These are phyloP conservation scores for Cruciata laevipes DNA, from an alignment of 257 asterid genomes.

Conservation along the genomic window DNA sequence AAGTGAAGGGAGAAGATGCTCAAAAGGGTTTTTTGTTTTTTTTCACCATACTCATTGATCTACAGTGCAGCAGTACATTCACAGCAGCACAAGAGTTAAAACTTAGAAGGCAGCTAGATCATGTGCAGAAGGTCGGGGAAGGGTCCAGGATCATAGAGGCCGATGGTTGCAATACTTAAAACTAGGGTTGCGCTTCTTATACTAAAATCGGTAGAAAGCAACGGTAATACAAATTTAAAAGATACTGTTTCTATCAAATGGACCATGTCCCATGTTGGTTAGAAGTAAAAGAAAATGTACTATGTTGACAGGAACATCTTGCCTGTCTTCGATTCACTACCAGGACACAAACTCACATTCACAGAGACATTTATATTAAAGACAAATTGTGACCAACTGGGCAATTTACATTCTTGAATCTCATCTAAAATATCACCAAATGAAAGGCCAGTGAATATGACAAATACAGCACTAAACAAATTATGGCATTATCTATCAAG, in stretches of 20 bases:
- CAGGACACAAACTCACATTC: background rate
- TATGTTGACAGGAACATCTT: background rate
- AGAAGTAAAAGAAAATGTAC: background rate
- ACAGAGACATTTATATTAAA: background rate
- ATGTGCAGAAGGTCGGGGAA: background rate
- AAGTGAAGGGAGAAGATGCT: background rate
- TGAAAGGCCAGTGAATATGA: background rate
- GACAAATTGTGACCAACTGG: background rate
- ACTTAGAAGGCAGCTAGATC: background rate
- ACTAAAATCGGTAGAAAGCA: background rate
- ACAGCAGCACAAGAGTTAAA: background rate
- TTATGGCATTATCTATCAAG: background rate
- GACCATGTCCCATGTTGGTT: background rate
- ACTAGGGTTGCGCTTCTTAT: background rate
- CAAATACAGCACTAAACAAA: background rate
- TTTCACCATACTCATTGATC: background rate
- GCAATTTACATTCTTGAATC: background rate
- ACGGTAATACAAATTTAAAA: background rate
- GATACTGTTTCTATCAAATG: background rate
- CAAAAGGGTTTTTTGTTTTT: background rate
- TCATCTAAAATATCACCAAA: background rate
- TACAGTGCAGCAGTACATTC: background rate
- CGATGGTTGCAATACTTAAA: no score
- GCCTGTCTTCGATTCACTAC: background rate
- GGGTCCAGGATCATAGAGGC: background rate